Conservation (phyloP, 257 asterid genomes). For the Forsythia viridissima region DNA sequence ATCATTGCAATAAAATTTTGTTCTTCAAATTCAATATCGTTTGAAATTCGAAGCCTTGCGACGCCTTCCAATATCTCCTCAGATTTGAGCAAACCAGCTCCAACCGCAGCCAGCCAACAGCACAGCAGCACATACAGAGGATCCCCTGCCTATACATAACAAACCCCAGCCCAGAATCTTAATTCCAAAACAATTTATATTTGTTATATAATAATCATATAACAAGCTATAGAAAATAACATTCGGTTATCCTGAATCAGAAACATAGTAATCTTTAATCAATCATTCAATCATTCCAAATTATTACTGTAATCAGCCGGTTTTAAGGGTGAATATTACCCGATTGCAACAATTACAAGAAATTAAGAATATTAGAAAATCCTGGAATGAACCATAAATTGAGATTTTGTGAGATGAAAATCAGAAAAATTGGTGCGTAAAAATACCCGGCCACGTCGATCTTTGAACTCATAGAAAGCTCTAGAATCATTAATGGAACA, state of each 20-base stretch:
- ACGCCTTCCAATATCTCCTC: slow-evolving; percentile 97
- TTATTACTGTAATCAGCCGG: neutral
- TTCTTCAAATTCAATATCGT: slow-evolving; percentile 94
- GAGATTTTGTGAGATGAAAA: neutral
- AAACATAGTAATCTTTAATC: neutral
- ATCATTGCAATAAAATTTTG: slow-evolving; percentile 76
- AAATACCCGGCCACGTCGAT: slow-evolving; percentile 81
- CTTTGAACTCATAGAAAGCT: slow-evolving; percentile 74
- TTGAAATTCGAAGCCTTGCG: slow-evolving; percentile 82
- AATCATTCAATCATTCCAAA: neutral
- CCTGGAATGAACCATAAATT: neutral
- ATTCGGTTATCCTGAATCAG: neutral
- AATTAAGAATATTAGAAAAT: neutral
- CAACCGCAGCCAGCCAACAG: slow-evolving; percentile 95
- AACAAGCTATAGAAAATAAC: neutral
- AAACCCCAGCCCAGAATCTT: neutral
- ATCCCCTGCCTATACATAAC: slow-evolving; percentile 67
- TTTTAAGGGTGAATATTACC: neutral
- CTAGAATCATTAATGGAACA: slow-evolving; percentile 84
- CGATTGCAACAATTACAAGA: neutral
- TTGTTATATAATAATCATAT: neutral
- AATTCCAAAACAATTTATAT: neutral
- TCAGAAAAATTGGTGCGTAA: neutral
- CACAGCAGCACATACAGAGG: slow-evolving; percentile 81
- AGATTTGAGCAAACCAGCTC: slow-evolving; percentile 90